Conservation (phyloP, 768 basidiomycete genomes). For the Gymnopilus dilepis region DNA sequence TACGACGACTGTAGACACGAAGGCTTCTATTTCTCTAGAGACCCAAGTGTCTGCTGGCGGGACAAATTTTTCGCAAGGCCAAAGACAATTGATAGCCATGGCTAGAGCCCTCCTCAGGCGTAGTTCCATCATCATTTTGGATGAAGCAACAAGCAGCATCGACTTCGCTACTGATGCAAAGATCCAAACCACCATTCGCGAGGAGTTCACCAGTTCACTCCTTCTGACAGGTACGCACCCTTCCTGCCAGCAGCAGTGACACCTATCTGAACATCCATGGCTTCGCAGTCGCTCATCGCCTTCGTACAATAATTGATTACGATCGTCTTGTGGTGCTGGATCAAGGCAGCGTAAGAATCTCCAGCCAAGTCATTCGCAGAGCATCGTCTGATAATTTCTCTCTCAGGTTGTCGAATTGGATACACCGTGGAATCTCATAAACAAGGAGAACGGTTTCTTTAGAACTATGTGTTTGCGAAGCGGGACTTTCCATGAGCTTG, state of each 20-base stretch:
- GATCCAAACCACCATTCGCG: constrained; percentile 87
- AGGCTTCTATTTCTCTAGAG: constrained; percentile 60
- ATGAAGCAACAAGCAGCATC: constrained; percentile 87
- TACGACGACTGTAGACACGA: constrained; percentile 56
- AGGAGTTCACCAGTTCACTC: constrained; percentile 79
- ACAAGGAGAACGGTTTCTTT: constrained; percentile 67
- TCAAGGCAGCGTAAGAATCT: constrained; percentile 52
- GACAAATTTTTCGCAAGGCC: constrained; percentile 91
- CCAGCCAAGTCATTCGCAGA: neutral
- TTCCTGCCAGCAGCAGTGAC: neutral
- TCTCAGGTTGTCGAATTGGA: constrained; percentile 66
- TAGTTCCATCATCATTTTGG: constrained; percentile 77
- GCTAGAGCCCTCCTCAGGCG: constrained; percentile 77
- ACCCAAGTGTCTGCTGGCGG: constrained; percentile 87
- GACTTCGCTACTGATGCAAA: constrained; percentile 89
- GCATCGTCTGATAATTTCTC: neutral
- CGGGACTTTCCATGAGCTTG: constrained; percentile 65
- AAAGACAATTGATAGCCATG: constrained; percentile 88
- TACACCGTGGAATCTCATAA: constrained; percentile 71
- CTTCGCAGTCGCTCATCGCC: constrained; percentile 67
- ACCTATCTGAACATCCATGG: constrained; percentile 7
- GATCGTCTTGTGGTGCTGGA: constrained; percentile 83
- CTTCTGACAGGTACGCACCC: constrained; percentile 65
- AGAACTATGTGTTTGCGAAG: constrained; percentile 74
- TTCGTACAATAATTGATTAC: constrained; percentile 83